phyloP scores from a whole-genome alignment of 2,329 filamentous ascomycete genomes.

The Penicillium polonicum region DNA sequence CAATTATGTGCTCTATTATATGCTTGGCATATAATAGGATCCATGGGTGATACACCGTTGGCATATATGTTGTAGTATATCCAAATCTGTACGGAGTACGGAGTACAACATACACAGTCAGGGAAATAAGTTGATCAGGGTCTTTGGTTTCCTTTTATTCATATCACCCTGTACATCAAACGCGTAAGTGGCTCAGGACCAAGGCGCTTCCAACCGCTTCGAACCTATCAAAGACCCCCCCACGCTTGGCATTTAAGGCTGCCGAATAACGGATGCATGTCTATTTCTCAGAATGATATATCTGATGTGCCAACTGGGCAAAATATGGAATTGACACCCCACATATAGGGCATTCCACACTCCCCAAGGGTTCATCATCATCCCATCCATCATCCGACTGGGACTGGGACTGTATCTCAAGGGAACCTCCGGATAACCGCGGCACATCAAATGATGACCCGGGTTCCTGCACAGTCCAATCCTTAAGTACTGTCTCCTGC shows the following conservation, averaged over 20 bases:
- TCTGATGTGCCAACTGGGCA: constrained; percentile 50
- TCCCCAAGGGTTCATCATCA: constrained; percentile 30
- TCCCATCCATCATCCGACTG: constrained; percentile 32
- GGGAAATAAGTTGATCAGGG: not conserved
- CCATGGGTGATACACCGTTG: not conserved
- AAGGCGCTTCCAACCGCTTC: not conserved
- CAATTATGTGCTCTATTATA: not conserved
- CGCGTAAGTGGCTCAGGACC: constrained; percentile 1
- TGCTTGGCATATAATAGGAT: not conserved
- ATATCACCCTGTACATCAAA: not conserved
- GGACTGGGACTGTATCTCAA: not conserved
- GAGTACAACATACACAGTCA: too few relatives aligned
- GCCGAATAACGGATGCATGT: constrained; percentile 5
- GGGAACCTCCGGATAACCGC: not conserved
- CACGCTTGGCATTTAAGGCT: constrained; percentile 9
- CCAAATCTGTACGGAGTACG: too few relatives aligned
- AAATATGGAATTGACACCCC: constrained; percentile 50
- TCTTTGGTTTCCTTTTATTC: not conserved
- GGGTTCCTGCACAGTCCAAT: constrained; percentile 57
- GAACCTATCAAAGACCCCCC: not conserved
- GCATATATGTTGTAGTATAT: too few relatives aligned
- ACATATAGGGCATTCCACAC: constrained; percentile 44
- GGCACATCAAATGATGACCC: constrained; percentile 4
- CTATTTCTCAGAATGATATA: constrained; percentile 42
- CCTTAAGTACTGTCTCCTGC: constrained; percentile 67